Percentiles rank a stretch among this genome's conserved stretches.
phyloP scores from a whole-genome alignment of 257 asterid genomes.

The Nicotiana otophora region DNA sequence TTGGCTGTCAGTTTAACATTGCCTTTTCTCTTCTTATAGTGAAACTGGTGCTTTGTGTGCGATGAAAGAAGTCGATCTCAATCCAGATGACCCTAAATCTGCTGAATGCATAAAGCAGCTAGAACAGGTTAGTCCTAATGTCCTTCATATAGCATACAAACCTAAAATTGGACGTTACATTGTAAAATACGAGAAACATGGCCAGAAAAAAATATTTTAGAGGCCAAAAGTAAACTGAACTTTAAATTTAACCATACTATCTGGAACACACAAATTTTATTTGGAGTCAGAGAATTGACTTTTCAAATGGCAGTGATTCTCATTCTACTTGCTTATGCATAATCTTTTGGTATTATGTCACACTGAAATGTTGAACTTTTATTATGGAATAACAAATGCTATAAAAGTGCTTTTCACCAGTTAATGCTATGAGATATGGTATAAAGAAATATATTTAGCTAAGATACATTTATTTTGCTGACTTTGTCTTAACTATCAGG shows the following conservation, averaged over 20 bases:
- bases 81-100: slow-evolving; percentile 63
- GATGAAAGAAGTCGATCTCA: slow-evolving; percentile 73
- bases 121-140: slow-evolving; percentile 58
- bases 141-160: not conserved
- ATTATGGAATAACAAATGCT: not conserved
- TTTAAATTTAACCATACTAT: not conserved
- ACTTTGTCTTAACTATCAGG: slow-evolving; percentile 32
- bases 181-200: not conserved
- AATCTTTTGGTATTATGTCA: not conserved
- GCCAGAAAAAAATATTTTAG: not conserved
- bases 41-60: slow-evolving; percentile 93
- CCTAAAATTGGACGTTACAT: not conserved
- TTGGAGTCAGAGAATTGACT: not conserved
- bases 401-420: not conserved
- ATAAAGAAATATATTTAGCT: not conserved
- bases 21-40: slow-evolving; percentile 26
- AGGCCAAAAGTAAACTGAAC: not conserved
- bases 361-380: not conserved
- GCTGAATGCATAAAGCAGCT: slow-evolving; percentile 64
- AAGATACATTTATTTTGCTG: slow-evolving; percentile 8
- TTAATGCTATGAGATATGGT: not conserved
- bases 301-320: not conserved
- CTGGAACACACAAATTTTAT: too few species aligned
- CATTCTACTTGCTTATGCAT: not conserved
- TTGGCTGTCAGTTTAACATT: not conserved